These are phyloP conservation scores for Polyporus arcularius DNA, from an alignment of 768 basidiomycete genomes.

Conservation along the genomic window DNA sequence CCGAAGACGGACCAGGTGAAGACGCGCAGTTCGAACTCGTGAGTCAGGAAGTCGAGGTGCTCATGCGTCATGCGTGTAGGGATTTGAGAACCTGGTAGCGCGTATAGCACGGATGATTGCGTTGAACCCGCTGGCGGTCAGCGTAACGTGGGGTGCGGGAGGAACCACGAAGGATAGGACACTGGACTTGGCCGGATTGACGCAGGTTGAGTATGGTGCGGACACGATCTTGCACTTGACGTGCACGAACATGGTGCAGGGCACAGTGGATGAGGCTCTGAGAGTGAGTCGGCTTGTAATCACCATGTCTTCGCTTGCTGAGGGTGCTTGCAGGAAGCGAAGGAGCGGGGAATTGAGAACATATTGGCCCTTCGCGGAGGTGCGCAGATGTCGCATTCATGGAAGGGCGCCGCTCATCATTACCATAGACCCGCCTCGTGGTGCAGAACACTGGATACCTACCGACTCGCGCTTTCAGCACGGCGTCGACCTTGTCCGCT, in stretches of 20 bases:
- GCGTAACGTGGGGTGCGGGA: slow-evolving; percentile 97
- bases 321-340: slow-evolving; percentile 59
- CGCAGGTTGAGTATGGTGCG: slow-evolving; percentile 70
- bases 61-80: slow-evolving; percentile 44
- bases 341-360: slow-evolving; percentile 80
- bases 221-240: slow-evolving; percentile 94
- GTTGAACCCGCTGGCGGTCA: slow-evolving; percentile 81
- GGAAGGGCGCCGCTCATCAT: neutral
- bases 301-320: neutral
- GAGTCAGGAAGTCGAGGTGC: slow-evolving; percentile 1
- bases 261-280: slow-evolving; percentile 84
- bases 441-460: slow-evolving; percentile 91
- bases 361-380: slow-evolving; percentile 93
- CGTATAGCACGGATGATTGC: slow-evolving; percentile 82
- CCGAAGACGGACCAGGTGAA: slow-evolving; percentile 87
- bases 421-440: slow-evolving; percentile 81
- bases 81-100: slow-evolving; percentile 87
- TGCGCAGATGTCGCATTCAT: slow-evolving; percentile 32
- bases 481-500: slow-evolving; percentile 87
- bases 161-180: slow-evolving; percentile 87
- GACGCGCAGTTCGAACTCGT: neutral
- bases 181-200: slow-evolving; percentile 81
- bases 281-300: slow-evolving; percentile 46
- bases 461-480: slow-evolving; percentile 81
- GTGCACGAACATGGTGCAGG: slow-evolving; percentile 94